Conservation (phyloP, 345 rosid genomes). For the Syzygium jambos region DNA sequence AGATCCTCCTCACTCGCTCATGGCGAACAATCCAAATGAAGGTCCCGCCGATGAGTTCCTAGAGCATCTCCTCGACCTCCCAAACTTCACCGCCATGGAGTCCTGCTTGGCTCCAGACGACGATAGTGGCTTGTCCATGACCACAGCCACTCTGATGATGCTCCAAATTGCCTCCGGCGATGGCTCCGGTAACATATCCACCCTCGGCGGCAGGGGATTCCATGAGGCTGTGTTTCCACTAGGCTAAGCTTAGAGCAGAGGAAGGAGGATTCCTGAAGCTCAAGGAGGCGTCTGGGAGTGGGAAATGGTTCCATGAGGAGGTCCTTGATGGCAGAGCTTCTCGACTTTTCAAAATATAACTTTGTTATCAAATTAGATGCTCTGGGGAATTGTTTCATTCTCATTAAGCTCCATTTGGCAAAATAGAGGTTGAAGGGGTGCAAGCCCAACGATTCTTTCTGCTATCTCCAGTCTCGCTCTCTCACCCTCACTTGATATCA, state of each 20-base stretch:
- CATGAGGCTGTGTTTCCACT: slow-evolving; percentile 66
- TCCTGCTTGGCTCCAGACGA: slow-evolving; percentile 30
- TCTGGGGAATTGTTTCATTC: not conserved
- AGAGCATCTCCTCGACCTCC: slow-evolving; percentile 76
- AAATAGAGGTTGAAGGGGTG: not conserved
- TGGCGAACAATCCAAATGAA: slow-evolving; percentile 73
- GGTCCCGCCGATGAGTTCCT: slow-evolving; percentile 73
- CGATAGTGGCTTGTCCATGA: slow-evolving; percentile 35
- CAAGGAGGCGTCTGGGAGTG: slow-evolving; percentile 65
- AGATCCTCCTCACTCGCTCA: slow-evolving; percentile 18
- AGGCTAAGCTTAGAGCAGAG: slow-evolving; percentile 86
- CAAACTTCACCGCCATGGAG: slow-evolving; percentile 54
- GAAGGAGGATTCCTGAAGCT: slow-evolving; percentile 67
- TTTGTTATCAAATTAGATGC: not conserved
- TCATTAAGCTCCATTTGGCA: slow-evolving; percentile 2
- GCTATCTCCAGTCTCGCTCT: too few relatives aligned
- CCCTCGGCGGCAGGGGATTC: slow-evolving; percentile 29
- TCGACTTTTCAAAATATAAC: slow-evolving; percentile 64
- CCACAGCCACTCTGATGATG: slow-evolving; percentile 66
- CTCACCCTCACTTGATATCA: too few relatives aligned
- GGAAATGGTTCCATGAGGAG: slow-evolving; percentile 62
- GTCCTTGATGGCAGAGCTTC: slow-evolving; percentile 53
- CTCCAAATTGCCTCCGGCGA: slow-evolving; percentile 73
- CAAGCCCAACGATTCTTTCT: not conserved
- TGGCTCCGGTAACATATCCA: slow-evolving; percentile 25